phyloP scores from a whole-genome alignment of 179 eudicot genomes.

The Silene coronaria region DNA sequence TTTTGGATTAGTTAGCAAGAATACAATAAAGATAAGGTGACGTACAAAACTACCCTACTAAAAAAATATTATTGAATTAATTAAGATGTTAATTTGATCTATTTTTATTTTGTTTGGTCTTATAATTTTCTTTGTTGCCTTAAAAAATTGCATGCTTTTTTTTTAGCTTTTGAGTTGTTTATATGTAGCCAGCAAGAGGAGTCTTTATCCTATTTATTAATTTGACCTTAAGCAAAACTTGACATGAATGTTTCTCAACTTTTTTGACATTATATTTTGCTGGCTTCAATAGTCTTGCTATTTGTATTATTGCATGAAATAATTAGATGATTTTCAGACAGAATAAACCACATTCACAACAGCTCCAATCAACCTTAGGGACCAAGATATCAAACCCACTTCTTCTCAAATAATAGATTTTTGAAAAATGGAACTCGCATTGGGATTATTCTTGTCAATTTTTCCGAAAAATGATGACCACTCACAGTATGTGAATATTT shows the following conservation, averaged over 20 bases:
- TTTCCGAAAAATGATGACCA: too few species aligned
- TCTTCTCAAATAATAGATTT: neutral
- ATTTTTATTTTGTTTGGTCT: neutral
- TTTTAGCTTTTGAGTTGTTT: constrained; percentile 13
- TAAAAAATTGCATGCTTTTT: neutral
- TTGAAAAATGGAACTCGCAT: too few species aligned
- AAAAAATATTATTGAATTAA: neutral
- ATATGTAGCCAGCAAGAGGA: constrained; percentile 17
- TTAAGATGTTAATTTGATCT: neutral
- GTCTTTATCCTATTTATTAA: neutral
- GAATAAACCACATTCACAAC: constrained; percentile 28
- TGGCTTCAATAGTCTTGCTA: constrained; percentile 3
- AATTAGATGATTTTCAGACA: constrained; percentile 18
- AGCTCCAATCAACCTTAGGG: constrained; percentile 11
- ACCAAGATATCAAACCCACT: neutral
- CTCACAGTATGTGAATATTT: too few species aligned
- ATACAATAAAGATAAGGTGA: constrained; percentile 4
- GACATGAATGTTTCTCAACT: constrained; percentile 15
- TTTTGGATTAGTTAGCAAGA: constrained; percentile 36
- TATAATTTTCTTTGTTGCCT: neutral
- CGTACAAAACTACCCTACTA: constrained; percentile 4
- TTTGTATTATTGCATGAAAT: neutral
- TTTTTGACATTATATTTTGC: constrained; percentile 4
- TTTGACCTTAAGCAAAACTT: constrained; percentile 20
- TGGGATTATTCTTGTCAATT: too few species aligned